Percentiles rank a stretch among this genome's conserved stretches.
These are phyloP conservation scores for Vararia minispora DNA, from an alignment of 768 basidiomycete genomes.

Conservation along the genomic window DNA sequence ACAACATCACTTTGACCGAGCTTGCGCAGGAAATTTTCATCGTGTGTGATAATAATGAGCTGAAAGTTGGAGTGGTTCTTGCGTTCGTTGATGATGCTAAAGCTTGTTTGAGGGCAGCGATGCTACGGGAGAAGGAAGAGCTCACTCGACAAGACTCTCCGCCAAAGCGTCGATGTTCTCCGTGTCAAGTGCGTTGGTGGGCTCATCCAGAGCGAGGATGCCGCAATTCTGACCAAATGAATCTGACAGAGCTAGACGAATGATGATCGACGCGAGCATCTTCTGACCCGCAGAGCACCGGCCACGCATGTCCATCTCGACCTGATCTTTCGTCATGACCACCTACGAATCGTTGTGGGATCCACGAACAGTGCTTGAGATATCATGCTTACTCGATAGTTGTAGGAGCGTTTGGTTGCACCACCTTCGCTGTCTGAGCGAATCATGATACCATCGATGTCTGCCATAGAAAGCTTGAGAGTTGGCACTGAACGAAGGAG, in stretches of 20 bases:
- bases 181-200: slow-evolving; percentile 91
- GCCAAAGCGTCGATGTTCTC: slow-evolving; percentile 96
- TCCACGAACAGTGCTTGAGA: slow-evolving; percentile 1
- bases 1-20: slow-evolving; percentile 87
- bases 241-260: slow-evolving; percentile 92
- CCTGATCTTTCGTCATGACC: slow-evolving; percentile 98
- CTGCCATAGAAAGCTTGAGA: slow-evolving; percentile 28
- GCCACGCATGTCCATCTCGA: slow-evolving; percentile 99
- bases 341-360: slow-evolving; percentile 40
- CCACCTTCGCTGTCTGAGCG: slow-evolving; percentile 88
- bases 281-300: slow-evolving; percentile 98
- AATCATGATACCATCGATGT: slow-evolving; percentile 97
- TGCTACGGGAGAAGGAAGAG: slow-evolving; percentile 10
- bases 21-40: slow-evolving; percentile 88
- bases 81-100: slow-evolving; percentile 88
- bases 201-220: slow-evolving; percentile 94
- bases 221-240: slow-evolving; percentile 98
- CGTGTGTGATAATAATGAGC: slow-evolving; percentile 93
- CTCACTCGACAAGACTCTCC: slow-evolving; percentile 83
- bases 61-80: slow-evolving; percentile 89
- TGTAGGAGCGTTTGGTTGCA: slow-evolving; percentile 87
- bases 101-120: slow-evolving; percentile 4
- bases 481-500: neutral
- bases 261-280: slow-evolving; percentile 96
- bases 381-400: slow-evolving; percentile 66